Evolutionary conservation across 2,329 filamentous ascomycete genomes (phyloP), one percentile per base, ranked within the genome.

Genomic region (Parascedosporium putredinis): DNA sequence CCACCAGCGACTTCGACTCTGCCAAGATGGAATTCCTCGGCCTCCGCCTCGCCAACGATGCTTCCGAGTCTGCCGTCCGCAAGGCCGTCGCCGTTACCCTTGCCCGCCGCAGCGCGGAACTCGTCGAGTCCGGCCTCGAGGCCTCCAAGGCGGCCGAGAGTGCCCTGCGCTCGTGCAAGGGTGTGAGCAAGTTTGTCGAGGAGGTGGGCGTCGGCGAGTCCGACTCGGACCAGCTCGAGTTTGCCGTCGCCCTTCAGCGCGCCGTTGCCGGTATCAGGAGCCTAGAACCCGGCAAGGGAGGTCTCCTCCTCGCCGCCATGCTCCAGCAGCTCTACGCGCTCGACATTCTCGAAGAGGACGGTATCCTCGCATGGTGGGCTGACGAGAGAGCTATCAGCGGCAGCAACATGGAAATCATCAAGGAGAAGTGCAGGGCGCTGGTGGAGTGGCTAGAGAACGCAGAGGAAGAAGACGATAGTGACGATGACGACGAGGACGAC

Each of bases 1-100:
- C 82, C 10, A 78, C 79, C 12, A 79, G 81, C 9, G 87, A 94
- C 62, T 93, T 95, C 55, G 90, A 95, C 59, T 74, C 74, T 2
- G 78, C 80, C 46, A 88, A 91, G 63, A 78, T 97, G 29, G 93
- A 98, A 64, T 86, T 98, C 54, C 95, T 90, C 72, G 87, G 88
- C 44, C 74, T 97, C n/a, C 84, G 91, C 9, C 87, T 98, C 64
- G 85, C 84, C 50, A 88, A 86, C 59, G 88, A 97, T 60, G 93
- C 93, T 2, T 90, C 88, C 1, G 91, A 95, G 60, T 78, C 84
- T 55, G 86, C 93, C 64, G 87, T 97, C 60, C 86, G 91, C 42
- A 83, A 84, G 29, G 89, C 93, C 14, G 83, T 97, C 22, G 88
- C 88, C 2, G 80, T 84, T 2, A 86, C 90, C 1, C 91, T 97